These are phyloP conservation scores for Euphorbia tirucalli DNA, from an alignment of 345 rosid genomes.

Conservation along the genomic window DNA sequence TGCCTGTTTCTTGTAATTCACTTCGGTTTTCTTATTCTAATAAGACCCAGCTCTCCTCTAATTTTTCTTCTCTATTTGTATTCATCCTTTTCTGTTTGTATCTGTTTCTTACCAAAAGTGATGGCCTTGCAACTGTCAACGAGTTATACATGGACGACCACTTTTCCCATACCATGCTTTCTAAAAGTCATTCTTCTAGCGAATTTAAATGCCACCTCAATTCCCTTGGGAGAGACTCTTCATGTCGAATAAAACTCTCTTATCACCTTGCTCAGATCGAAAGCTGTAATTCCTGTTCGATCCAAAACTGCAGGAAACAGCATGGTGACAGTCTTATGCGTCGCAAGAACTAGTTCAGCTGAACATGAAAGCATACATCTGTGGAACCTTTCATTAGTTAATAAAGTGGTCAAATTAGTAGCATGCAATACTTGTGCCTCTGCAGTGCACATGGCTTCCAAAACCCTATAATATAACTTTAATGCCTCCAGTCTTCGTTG, in stretches of 20 bases:
- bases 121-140: slow-evolving; percentile 76
- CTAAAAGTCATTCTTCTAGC: slow-evolving; percentile 89
- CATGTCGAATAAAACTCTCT: slow-evolving; percentile 96
- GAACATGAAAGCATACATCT: slow-evolving; percentile 98
- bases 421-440: slow-evolving; percentile 82
- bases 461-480: slow-evolving; percentile 84
- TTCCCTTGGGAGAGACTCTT: slow-evolving; percentile 95
- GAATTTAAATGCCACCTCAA: slow-evolving; percentile 94
- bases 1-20: too few species aligned
- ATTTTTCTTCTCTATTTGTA: too few species aligned
- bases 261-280: slow-evolving; percentile 97
- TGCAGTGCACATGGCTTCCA: slow-evolving; percentile 94
- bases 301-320: slow-evolving; percentile 97
- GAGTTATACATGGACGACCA: slow-evolving; percentile 98
- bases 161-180: slow-evolving; percentile 99
- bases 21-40: too few species aligned
- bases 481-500: slow-evolving; percentile 82
- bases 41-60: too few species aligned
- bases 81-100: too few species aligned
- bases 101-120: too few species aligned
- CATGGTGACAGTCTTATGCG: slow-evolving; percentile 91
- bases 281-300: slow-evolving; percentile 95
- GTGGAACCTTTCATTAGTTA: slow-evolving; percentile 86
- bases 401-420: slow-evolving; percentile 74
- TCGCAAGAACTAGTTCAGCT: slow-evolving; percentile 91